phyloP scores from a whole-genome alignment of 2,329 filamentous ascomycete species.

The Ophiocordyceps camponoti-floridani region DNA sequence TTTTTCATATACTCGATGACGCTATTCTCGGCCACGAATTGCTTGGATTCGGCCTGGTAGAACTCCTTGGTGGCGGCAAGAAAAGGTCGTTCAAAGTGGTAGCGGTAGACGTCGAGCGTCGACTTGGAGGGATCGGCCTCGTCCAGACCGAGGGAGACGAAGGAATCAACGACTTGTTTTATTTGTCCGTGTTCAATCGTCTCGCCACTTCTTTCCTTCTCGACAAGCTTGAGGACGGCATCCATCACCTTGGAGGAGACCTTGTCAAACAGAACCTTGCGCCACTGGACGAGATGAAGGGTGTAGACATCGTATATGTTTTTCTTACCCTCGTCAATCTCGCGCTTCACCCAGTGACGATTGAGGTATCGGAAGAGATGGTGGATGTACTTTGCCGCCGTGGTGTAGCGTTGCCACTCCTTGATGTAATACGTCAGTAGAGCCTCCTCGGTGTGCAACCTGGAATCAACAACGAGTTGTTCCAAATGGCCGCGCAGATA shows the following conservation, averaged over 20 bases:
- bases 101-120: slow-evolving; percentile 85
- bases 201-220: slow-evolving; percentile 93
- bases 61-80: slow-evolving; percentile 67
- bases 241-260: slow-evolving; percentile 86
- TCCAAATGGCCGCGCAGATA: slow-evolving; percentile 68
- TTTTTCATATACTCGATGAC: slow-evolving; percentile 99
- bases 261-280: slow-evolving; percentile 69
- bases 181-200: slow-evolving; percentile 96
- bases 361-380: slow-evolving; percentile 94
- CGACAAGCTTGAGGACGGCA: slow-evolving; percentile 82
- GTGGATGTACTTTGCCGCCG: slow-evolving; percentile 91
- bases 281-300: slow-evolving; percentile 89
- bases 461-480: slow-evolving; percentile 53
- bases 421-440: slow-evolving; percentile 85
- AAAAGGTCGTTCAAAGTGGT: slow-evolving; percentile 86
- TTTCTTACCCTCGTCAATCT: slow-evolving; percentile 98
- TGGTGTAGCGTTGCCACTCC: slow-evolving; percentile 92
- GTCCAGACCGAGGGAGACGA: slow-evolving; percentile 85
- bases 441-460: slow-evolving; percentile 73
- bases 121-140: slow-evolving; percentile 86
- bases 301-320: slow-evolving; percentile 97
- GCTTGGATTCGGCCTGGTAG: slow-evolving; percentile 81
- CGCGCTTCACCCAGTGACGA: slow-evolving; percentile 94
- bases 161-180: slow-evolving; percentile 92
- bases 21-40: slow-evolving; percentile 90